Conservation (phyloP, 225 moss, liverwort and hornwort genomes). For the Anthoceros angustus region DNA sequence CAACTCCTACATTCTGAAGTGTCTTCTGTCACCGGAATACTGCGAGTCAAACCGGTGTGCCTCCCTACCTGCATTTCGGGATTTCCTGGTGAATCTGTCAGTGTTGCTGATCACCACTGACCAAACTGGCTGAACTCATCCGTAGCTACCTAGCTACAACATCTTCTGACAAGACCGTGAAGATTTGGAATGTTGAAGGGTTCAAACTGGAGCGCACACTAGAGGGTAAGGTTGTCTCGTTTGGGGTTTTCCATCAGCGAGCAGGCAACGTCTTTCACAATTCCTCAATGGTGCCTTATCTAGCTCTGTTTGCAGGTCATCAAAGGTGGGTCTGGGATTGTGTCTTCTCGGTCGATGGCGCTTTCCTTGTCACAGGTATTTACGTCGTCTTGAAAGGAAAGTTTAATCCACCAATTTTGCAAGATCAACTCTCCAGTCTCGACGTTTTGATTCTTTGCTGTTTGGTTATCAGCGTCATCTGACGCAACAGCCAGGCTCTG, state of each 20-base stretch:
- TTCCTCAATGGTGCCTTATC: neutral
- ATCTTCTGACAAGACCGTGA: conserved; percentile 75
- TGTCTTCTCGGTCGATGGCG: conserved; percentile 90
- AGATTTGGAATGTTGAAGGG: conserved; percentile 82
- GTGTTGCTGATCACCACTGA: neutral
- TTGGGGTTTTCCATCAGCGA: neutral
- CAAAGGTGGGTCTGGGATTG: conserved; percentile 92
- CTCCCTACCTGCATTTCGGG: neutral
- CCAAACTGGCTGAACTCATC: neutral
- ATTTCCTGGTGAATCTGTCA: neutral
- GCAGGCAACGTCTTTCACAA: neutral
- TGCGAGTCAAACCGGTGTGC: conserved; percentile 70
- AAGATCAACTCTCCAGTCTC: neutral
- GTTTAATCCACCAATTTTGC: neutral
- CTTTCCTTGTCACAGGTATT: conserved; percentile 60
- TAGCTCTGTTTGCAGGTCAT: conserved; percentile 27
- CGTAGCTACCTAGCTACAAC: conserved; percentile 70
- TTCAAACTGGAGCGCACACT: conserved; percentile 60
- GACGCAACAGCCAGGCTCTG: conserved; percentile 71
- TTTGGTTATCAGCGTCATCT: conserved; percentile 43
- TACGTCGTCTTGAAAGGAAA: neutral
- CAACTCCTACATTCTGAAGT: conserved; percentile 70
- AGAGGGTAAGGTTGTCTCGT: conserved; percentile 19
- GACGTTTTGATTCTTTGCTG: neutral
- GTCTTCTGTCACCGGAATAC: conserved; percentile 83